These are phyloP conservation scores for Phylloboletellus chloephorus DNA, from an alignment of 1,284 basidiomycete species.

Conservation along the genomic window DNA sequence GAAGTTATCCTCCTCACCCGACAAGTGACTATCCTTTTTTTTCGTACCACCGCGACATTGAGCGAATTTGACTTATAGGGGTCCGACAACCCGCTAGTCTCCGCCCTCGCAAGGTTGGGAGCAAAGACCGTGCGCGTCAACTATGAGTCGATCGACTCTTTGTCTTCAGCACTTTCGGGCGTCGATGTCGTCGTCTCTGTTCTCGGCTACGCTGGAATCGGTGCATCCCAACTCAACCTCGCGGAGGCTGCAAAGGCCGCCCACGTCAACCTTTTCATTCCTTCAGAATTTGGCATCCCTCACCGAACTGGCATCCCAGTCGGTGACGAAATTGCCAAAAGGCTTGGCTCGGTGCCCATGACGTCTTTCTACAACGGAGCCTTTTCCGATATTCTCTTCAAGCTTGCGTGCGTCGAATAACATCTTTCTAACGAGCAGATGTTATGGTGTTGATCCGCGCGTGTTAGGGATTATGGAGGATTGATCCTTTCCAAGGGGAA, in stretches of 20 bases:
- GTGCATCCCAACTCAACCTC: constrained; percentile 4
- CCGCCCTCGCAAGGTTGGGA: constrained; percentile 3
- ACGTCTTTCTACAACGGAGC: no score
- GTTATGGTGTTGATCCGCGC: no score
- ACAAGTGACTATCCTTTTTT: constrained; percentile 4
- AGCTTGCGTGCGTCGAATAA: no score
- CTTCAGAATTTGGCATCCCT: constrained; percentile 19
- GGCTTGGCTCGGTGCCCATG: no score
- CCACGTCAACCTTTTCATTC: constrained; percentile 22
- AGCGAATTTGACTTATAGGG: no score
- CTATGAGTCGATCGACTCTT: constrained; percentile 2
- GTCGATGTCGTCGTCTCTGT: constrained; percentile 13
- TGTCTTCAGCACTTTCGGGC: neutral
- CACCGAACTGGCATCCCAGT: constrained; percentile 7
- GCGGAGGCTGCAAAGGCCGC: constrained; percentile 19
- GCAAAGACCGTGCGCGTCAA: constrained; percentile 5
- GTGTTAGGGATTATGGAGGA: no score
- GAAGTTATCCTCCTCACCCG: constrained; percentile 7
- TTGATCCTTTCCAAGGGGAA: neutral
- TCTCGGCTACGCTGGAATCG: neutral
- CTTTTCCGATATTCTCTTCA: no score
- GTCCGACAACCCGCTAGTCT: no score
- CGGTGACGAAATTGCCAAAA: neutral
- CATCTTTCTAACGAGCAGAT: no score
- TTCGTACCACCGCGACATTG: constrained; percentile 1